Evolutionary conservation across 1,284 basidiomycete species (phyloP), one percentile per base, ranked within the genome.

Genomic region (Irpex sp.): DNA sequence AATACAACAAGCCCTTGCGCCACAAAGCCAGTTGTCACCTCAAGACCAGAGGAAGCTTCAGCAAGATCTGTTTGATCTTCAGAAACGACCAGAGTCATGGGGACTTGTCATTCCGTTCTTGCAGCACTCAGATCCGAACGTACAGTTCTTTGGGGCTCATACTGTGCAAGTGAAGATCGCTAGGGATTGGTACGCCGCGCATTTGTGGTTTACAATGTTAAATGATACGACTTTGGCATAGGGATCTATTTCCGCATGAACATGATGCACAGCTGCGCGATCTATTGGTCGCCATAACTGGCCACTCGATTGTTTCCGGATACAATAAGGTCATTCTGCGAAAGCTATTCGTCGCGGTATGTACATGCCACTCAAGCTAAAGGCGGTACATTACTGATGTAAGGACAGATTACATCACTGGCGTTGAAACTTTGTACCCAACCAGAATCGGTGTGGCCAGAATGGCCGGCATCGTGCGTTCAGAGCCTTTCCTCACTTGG

Each of bases 141-240:
- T 95, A 7, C 88, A 94, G 70, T 96, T 95, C 80, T 95, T 94
- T 71, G 92, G 93, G 4, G 93, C 93, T 4, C 93, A 95, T 70
- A 96, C 92, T 0, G 85, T 90, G 1, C 91, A 94, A 71, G 91
- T 94, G 63, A 96, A 96, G 82, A 93, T 95, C 67, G 86, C 90
- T 18, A 79, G 93, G 65, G 93, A 95, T 71, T 94, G 93, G 93
- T 94, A 69, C 67, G 86, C n/a, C 45, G 36, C 14, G 10, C 59
- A 52, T 47, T 12, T 18, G 47, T 52, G 35, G 37, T 10, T 49
- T 45, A 51, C 45, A 42, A 37, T 33, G 57, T 53, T 36, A 10
- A 57, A 18, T 49, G 18, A 18, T 35, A 48, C 19, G 37, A 21
- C 7, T 42, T 19, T 36, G 57, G 48, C 53, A 51, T 59, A 91